Conservation (phyloP, 257 asterid genomes). For the Fraxinus quadrangulata region DNA sequence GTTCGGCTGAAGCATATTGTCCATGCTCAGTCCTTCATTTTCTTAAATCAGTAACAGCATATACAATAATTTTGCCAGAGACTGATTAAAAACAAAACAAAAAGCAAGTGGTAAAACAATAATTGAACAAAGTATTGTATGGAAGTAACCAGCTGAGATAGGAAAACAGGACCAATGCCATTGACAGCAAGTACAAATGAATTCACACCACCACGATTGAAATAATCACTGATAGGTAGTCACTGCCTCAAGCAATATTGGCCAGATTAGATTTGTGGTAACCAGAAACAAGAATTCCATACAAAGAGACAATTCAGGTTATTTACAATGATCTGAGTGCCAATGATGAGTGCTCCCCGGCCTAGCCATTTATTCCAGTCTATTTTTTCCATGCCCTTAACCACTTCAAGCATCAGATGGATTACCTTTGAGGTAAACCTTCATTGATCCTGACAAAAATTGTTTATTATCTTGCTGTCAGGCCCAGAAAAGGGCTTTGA, state of each 20-base stretch:
- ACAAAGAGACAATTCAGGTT: conserved; percentile 18
- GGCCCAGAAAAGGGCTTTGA: conserved; percentile 38
- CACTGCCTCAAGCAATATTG: conserved; percentile 16
- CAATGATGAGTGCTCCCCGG: conserved; percentile 18
- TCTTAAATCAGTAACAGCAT: neutral
- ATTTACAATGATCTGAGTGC: conserved; percentile 30
- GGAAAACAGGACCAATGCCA: neutral
- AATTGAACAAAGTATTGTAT: neutral
- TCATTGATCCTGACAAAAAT: conserved; percentile 35
- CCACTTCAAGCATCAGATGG: conserved; percentile 28
- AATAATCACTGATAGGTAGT: conserved; percentile 8
- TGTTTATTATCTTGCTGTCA: conserved; percentile 41
- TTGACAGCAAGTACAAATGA: conserved; percentile 15
- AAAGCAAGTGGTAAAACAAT: conserved; percentile 5
- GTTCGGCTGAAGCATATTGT: neutral
- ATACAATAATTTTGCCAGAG: neutral
- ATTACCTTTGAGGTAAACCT: conserved; percentile 23
- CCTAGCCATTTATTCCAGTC: conserved; percentile 24
- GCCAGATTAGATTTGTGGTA: conserved; percentile 15
- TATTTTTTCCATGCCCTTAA: conserved; percentile 27
- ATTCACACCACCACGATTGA: conserved; percentile 6
- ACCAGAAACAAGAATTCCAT: neutral
- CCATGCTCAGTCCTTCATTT: neutral
- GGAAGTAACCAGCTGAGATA: conserved; percentile 4
- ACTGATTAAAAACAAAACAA: conserved; percentile 1